A percentile compares a stretch with the other conserved stretches of the same genome.
phyloP scores from a whole-genome alignment of 148 eudicot species.

The Rhododendron mucronatum region DNA sequence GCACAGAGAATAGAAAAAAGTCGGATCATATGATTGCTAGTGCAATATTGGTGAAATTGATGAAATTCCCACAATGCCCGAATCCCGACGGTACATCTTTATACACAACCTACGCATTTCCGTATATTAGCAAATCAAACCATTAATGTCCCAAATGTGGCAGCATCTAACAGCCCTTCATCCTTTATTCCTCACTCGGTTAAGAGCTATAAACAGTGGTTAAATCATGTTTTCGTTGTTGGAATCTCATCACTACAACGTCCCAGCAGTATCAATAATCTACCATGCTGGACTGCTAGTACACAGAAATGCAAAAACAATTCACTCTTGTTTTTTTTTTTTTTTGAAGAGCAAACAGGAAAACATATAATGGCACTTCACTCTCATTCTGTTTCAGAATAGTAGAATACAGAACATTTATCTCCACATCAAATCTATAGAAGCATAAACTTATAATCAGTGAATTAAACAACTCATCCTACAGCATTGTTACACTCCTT shows the following conservation, averaged over 20 bases:
- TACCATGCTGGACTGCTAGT: neutral
- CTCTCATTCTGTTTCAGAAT: neutral
- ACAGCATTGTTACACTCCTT: neutral
- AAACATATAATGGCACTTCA: neutral
- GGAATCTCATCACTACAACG: neutral
- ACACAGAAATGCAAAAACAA: neutral
- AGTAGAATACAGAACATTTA: neutral
- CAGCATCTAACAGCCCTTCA: constrained; percentile 4
- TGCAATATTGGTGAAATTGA: neutral
- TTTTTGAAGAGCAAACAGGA: neutral
- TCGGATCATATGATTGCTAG: neutral
- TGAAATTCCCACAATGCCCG: neutral
- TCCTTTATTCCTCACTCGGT: neutral
- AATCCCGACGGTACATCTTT: neutral
- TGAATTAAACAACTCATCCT: neutral
- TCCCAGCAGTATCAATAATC: neutral
- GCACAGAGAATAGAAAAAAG: neutral
- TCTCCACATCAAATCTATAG: neutral
- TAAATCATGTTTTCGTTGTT: neutral
- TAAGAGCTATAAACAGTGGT: neutral
- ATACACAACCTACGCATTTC: neutral
- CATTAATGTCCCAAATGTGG: neutral
- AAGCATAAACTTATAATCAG: neutral
- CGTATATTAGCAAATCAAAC: neutral
- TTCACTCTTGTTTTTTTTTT: neutral